Evolutionary conservation across 148 eudicot genomes (phyloP).

Genomic region (Diospyros lotus): DNA sequence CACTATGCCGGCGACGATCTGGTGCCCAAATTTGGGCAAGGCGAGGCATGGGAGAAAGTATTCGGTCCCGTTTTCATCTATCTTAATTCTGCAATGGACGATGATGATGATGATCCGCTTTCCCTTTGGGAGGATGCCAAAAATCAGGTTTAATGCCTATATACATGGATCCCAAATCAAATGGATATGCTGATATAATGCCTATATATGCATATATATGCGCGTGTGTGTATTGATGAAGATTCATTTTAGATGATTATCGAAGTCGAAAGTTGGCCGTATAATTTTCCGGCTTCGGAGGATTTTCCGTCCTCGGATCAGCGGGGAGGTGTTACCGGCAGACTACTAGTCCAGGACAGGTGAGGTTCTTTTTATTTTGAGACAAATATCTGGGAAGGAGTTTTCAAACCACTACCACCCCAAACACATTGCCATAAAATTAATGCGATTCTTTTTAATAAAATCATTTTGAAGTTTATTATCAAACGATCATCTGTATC

Average conservation of each 20-base stretch:
- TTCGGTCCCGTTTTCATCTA: constrained; percentile 94
- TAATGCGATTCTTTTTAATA: too few relatives aligned
- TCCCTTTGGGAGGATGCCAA: constrained; percentile 89
- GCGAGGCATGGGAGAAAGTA: constrained; percentile 87
- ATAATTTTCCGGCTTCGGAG: constrained; percentile 69
- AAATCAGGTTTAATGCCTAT: constrained; percentile 48
- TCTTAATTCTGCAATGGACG: constrained; percentile 48
- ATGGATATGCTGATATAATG: too few relatives aligned
- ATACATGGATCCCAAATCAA: too few relatives aligned
- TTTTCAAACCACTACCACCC: not conserved
- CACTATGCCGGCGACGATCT: constrained; percentile 83
- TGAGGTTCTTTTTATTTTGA: constrained; percentile 11
- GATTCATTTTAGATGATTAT: constrained; percentile 30
- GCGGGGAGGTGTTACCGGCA: constrained; percentile 62
- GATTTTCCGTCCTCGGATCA: constrained; percentile 69
- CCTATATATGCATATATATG: too few relatives aligned
- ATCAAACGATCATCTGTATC: too few relatives aligned
- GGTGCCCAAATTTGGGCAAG: constrained; percentile 60
- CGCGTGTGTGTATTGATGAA: not conserved
- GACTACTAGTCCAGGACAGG: constrained; percentile 68
- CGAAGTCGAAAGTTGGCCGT: constrained; percentile 79
- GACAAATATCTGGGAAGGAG: too few relatives aligned
- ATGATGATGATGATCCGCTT: constrained; percentile 50
- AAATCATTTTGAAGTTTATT: too few relatives aligned
- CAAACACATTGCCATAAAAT: too few relatives aligned